Percentiles rank a stretch among this genome's conserved stretches.
phyloP scores from a whole-genome alignment of 73 alveolate species.

The Tetrahymena thermophila region DNA sequence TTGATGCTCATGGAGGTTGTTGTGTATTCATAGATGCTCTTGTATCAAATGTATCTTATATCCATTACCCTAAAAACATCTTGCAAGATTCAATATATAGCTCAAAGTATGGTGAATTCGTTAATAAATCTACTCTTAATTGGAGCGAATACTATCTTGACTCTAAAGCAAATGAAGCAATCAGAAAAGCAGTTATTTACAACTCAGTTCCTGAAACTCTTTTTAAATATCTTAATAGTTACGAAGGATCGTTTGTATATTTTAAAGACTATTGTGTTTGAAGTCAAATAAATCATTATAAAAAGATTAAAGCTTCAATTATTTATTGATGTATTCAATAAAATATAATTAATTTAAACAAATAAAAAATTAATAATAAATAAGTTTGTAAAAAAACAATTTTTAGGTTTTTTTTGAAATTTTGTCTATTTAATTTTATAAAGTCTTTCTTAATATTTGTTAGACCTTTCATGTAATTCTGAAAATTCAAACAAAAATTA shows the following conservation, averaged over 20 bases:
- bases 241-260: background rate
- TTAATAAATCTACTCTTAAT: background rate
- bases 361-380: too few species aligned
- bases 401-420: too few species aligned
- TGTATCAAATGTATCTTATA: background rate
- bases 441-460: too few species aligned
- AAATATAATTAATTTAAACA: too few species aligned
- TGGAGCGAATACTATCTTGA: background rate
- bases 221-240: background rate
- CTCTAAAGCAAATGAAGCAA: background rate
- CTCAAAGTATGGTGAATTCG: background rate
- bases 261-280: background rate
- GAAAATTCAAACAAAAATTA: too few species aligned
- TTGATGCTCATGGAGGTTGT: background rate
- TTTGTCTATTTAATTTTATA: too few species aligned
- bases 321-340: too few species aligned
- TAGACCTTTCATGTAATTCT: too few species aligned
- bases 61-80: background rate
- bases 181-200: background rate
- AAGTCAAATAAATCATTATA: background rate
- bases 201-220: background rate
- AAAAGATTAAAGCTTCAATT: too few species aligned
- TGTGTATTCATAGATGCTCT: background rate
- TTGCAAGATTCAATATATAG: background rate
- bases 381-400: too few species aligned